phyloP scores from a whole-genome alignment of 441 rosid genomes.

The Euphorbia schlechtendalii region DNA sequence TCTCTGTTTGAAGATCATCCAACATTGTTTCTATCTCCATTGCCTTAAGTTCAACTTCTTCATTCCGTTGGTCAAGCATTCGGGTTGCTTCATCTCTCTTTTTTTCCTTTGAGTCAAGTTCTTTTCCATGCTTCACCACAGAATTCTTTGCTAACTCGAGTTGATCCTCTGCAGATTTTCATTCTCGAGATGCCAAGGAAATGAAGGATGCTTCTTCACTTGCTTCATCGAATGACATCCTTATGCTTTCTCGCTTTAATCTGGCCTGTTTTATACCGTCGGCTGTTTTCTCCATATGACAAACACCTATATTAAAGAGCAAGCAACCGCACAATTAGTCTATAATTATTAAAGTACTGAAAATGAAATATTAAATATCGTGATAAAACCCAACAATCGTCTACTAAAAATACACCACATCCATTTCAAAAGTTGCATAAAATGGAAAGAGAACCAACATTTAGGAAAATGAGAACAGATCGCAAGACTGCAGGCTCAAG shows the following conservation, averaged over 20 bases:
- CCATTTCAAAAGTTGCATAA: neutral
- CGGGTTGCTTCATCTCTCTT: slow-evolving; percentile 1
- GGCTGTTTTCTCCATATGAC: slow-evolving; percentile 8
- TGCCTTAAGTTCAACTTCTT: slow-evolving; percentile 24
- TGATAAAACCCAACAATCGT: no score
- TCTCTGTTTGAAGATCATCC: slow-evolving; percentile 17
- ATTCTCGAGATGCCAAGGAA: slow-evolving; percentile 31
- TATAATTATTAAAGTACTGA: neutral
- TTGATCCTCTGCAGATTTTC: slow-evolving; percentile 39
- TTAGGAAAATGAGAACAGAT: neutral
- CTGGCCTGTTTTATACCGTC: slow-evolving; percentile 6
- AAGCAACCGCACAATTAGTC: neutral
- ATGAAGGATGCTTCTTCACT: slow-evolving; percentile 28
- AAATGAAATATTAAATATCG: neutral
- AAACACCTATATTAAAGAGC: neutral
- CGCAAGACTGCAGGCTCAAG: no score
- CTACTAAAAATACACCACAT: neutral
- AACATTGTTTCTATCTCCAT: slow-evolving; percentile 11
- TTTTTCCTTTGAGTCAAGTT: slow-evolving; percentile 22
- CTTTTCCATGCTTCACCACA: slow-evolving; percentile 17
- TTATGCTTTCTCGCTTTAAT: slow-evolving; percentile 25
- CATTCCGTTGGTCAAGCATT: slow-evolving; percentile 18
- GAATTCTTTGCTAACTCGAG: slow-evolving; percentile 17
- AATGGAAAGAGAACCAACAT: neutral
- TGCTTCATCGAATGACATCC: slow-evolving; percentile 22